Evolutionary conservation across 768 basidiomycete genomes (phyloP).

Genomic region (Hemileccinum rubropunctum): DNA sequence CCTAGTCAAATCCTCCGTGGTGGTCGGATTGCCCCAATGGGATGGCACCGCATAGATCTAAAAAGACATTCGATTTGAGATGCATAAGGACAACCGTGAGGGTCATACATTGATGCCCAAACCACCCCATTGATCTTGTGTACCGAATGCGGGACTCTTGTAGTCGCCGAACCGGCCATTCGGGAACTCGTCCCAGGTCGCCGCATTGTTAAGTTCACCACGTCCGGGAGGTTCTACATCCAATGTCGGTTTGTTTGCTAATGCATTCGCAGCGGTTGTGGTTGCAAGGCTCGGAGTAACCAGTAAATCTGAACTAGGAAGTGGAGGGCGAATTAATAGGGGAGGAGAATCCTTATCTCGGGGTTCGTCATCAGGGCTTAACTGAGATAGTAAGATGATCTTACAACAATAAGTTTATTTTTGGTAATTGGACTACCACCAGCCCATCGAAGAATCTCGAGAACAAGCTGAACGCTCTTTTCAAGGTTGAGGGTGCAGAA

Average conservation of each 20-base stretch:
- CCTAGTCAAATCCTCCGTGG: slow-evolving; percentile 64
- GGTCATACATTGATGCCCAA: slow-evolving; percentile 53
- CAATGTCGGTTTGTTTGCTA: slow-evolving; percentile 47
- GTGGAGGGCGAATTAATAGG: slow-evolving; percentile 28
- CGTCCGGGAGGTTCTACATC: slow-evolving; percentile 57
- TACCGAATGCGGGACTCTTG: slow-evolving; percentile 94
- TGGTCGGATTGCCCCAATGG: slow-evolving; percentile 71
- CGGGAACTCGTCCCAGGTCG: slow-evolving; percentile 94
- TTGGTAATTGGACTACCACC: slow-evolving; percentile 39
- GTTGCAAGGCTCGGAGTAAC: slow-evolving; percentile 68
- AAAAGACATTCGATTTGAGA: background rate
- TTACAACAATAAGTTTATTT: slow-evolving; percentile 70
- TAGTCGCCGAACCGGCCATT: slow-evolving; percentile 98
- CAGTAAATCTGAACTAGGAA: slow-evolving; percentile 37
- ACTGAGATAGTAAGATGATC: slow-evolving; percentile 13
- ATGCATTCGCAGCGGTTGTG: slow-evolving; percentile 53
- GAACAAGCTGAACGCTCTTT: slow-evolving; percentile 84
- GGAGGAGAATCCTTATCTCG: slow-evolving; percentile 40
- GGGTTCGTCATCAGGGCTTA: slow-evolving; percentile 1
- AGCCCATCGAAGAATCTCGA: slow-evolving; percentile 79
- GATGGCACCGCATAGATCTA: slow-evolving; percentile 62
- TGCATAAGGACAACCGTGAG: background rate
- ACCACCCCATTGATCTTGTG: slow-evolving; percentile 75
- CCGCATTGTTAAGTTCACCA: slow-evolving; percentile 73
- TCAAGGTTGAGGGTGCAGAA: slow-evolving; percentile 98